A percentile compares a stretch with the other conserved stretches of the same genome.
These are phyloP conservation scores for Nakaseomyces uthaithaninus DNA, from an alignment of 1,139 yeast species.

Conservation along the genomic window DNA sequence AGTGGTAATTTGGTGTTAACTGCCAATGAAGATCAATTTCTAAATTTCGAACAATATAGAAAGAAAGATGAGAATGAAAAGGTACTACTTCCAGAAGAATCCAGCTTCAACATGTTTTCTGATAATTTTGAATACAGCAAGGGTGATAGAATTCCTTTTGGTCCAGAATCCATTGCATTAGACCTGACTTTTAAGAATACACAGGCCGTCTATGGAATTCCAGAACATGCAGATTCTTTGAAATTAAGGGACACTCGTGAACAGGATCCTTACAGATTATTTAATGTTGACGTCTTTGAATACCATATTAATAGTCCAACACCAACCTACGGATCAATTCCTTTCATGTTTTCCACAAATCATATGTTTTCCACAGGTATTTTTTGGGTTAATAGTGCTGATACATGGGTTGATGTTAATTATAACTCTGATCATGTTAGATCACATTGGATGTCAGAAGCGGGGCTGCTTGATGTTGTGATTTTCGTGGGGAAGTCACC, in stretches of 20 bases:
- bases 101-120: slow-evolving; percentile 47
- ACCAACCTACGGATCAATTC: slow-evolving; percentile 95
- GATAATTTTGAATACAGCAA: slow-evolving; percentile 57
- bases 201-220: slow-evolving; percentile 74
- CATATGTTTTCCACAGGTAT: slow-evolving; percentile 58
- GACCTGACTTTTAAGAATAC: slow-evolving; percentile 63
- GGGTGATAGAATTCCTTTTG: slow-evolving; percentile 58
- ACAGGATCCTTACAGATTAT: slow-evolving; percentile 74
- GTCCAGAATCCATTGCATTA: slow-evolving; percentile 83
- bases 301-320: slow-evolving; percentile 72
- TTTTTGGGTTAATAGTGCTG: slow-evolving; percentile 91
- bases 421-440: slow-evolving; percentile 28
- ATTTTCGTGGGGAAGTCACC: slow-evolving; percentile 60
- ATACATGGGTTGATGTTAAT: slow-evolving; percentile 75
- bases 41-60: slow-evolving; percentile 78
- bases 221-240: slow-evolving; percentile 86
- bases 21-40: slow-evolving; percentile 58
- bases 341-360: slow-evolving; percentile 68
- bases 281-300: slow-evolving; percentile 90
- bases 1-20: slow-evolving; percentile 43
- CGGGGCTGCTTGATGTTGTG: slow-evolving; percentile 72
- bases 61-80: slow-evolving; percentile 34
- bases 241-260: slow-evolving; percentile 55
- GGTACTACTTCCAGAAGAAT: slow-evolving; percentile 44
- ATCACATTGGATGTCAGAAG: slow-evolving; percentile 93